Evolutionary conservation across 2,329 filamentous ascomycete genomes (phyloP).

Genomic region (Phialophora chinensis): DNA sequence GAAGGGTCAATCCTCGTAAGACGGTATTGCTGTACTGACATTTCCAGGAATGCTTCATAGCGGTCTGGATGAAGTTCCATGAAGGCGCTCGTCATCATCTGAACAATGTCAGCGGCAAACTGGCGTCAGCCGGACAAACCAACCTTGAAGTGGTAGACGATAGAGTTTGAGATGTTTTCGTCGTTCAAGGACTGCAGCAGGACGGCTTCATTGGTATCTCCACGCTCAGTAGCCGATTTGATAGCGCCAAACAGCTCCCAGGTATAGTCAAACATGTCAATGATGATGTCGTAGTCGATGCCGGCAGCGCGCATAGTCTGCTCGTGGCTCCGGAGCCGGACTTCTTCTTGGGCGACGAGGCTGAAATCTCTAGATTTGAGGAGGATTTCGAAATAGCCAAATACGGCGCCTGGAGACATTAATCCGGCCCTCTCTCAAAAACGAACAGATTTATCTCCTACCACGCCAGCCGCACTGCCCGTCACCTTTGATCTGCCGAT

Average conservation of each 20-base stretch:
- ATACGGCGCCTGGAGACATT: constrained; percentile 74
- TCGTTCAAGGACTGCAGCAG: constrained; percentile 78
- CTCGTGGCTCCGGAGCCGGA: constrained; percentile 73
- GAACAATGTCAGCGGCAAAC: constrained; percentile 43
- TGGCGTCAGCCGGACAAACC: constrained; percentile 38
- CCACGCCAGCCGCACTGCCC: constrained; percentile 98
- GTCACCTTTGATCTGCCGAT: constrained; percentile 86
- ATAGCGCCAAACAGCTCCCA: constrained; percentile 71
- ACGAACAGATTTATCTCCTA: constrained; percentile 56
- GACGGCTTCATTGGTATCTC: constrained; percentile 63
- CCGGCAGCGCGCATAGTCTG: constrained; percentile 72
- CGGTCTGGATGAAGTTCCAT: constrained; percentile 74
- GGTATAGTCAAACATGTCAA: constrained; percentile 83
- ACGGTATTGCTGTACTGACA: constrained; percentile 71
- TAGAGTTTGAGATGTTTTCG: constrained; percentile 67
- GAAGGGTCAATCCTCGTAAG: constrained; percentile 72
- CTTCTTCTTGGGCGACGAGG: constrained; percentile 72
- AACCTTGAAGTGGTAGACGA: constrained; percentile 82
- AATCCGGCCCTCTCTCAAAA: constrained; percentile 22
- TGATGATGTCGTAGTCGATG: constrained; percentile 71
- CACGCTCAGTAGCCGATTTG: constrained; percentile 60
- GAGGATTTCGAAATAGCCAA: constrained; percentile 89
- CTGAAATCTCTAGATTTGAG: constrained; percentile 68
- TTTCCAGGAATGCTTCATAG: constrained; percentile 75
- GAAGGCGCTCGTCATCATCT: constrained; percentile 83